These are phyloP conservation scores for Lasiosphaeria ovina DNA, from an alignment of 495 filamentous ascomycete genomes.

Conservation along the genomic window DNA sequence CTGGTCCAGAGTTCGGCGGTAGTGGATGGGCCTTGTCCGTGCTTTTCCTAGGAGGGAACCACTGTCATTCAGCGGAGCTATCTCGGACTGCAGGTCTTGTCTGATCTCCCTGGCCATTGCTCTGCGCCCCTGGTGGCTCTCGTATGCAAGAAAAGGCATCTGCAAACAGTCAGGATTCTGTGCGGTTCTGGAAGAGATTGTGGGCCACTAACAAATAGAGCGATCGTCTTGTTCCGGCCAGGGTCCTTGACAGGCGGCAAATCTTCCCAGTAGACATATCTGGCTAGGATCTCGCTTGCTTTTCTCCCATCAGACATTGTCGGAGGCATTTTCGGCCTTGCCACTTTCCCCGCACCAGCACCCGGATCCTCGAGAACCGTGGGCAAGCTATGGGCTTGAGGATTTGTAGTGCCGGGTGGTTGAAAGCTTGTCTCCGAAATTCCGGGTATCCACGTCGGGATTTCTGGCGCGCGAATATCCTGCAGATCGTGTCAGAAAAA, in stretches of 20 bases:
- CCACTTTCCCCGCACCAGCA: background rate
- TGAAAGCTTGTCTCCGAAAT: background rate
- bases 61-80: background rate
- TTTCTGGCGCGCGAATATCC: background rate
- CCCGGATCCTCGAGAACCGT: background rate
- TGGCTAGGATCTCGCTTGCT: background rate
- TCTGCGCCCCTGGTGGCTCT: slow-evolving; percentile 13
- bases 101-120: background rate
- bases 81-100: too few species aligned
- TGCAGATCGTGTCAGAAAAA: background rate
- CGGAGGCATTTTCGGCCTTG: background rate
- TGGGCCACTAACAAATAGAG: slow-evolving; percentile 10
- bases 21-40: slow-evolving; percentile 7
- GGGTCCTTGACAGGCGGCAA: slow-evolving; percentile 2
- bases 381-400: background rate
- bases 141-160: slow-evolving; percentile 19
- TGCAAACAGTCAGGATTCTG: background rate
- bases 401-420: background rate
- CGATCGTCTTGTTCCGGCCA: slow-evolving; percentile 3
- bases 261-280: background rate
- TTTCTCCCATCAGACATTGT: background rate
- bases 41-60: background rate
- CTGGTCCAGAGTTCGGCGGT: slow-evolving; percentile 14
- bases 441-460: background rate
- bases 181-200: background rate